These are phyloP conservation scores for Fraxinus latifolia DNA, from an alignment of 305 asterid genomes.

Conservation along the genomic window DNA sequence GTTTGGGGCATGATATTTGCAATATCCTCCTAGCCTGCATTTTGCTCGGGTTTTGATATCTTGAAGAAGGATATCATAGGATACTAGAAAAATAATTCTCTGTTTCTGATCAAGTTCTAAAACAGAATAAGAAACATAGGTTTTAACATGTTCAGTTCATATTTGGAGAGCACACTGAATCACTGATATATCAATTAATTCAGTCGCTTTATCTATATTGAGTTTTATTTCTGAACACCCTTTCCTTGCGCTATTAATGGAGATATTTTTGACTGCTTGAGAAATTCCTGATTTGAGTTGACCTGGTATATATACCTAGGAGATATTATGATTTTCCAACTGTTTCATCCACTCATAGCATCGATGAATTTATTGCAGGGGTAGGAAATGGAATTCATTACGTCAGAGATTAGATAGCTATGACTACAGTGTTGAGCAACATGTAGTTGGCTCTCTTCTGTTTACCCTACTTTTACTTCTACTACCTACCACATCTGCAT, in stretches of 20 bases:
- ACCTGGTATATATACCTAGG: neutral
- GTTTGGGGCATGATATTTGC: neutral
- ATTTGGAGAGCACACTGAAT: neutral
- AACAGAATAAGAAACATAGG: neutral
- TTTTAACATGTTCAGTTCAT: neutral
- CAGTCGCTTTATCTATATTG: neutral
- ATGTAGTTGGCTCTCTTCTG: slow-evolving; percentile 85
- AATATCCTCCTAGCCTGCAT: neutral
- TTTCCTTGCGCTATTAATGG: neutral
- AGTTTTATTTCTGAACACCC: neutral
- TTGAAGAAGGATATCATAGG: neutral
- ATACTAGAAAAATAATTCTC: neutral
- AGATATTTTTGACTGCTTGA: neutral
- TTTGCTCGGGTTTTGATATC: neutral
- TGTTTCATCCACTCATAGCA: slow-evolving; percentile 17
- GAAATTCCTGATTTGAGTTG: neutral
- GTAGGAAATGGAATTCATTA: slow-evolving; percentile 80
- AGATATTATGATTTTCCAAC: slow-evolving; percentile 4
- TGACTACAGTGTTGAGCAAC: slow-evolving; percentile 82
- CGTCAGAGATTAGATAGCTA: slow-evolving; percentile 92
- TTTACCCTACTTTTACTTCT: slow-evolving; percentile 86
- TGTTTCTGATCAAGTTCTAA: neutral
- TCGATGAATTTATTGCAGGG: slow-evolving; percentile 55
- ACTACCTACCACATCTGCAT: slow-evolving; percentile 83
- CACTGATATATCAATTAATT: neutral